Base-by-base conservation (phyloP, 805 yeast genomes). In the Jamesozyma piceae region DNA sequence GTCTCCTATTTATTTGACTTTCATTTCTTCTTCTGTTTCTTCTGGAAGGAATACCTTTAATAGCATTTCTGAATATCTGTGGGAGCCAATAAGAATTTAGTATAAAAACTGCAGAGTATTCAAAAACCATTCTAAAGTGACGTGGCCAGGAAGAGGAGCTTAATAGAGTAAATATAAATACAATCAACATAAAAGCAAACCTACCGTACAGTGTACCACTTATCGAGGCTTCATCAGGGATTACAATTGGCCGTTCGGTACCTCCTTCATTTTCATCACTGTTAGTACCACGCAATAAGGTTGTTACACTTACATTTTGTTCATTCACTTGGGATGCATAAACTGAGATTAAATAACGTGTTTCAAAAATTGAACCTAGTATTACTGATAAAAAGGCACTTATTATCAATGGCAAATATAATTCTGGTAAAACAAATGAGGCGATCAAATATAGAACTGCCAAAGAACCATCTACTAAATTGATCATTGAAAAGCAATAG, bases 11-110 rank as follows among this genome's bases (percentile, higher is more conserved):
- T 3, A 41, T 35, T 3, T 39, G 37, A 20, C 37, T 49, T 21
- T 43, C 49, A 33, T 38, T 41, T 36, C 49, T 42, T 34, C 43
- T 35, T 37, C 55, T 44, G 8, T 39, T 43, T 38, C 58, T 49
- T 47, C 60, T 51, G 19, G 54, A 39, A 9, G 61, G 57, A 5
- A 54, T 46, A 14, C 64, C 64, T 38, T 61, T 61, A 3, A 60
- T 45, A 6, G 59, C 43, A 57, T 87, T 86, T 57, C 96, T 71
- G 51, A 78, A 79, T 35, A 85, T 80, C 60, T 89, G 97, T 1
- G 97, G 96, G 14, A 84, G 50, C 96, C 96, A 88, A 51, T 75
- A 80, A 1, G 95, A 82, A 58, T 78, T 82, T 24, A 81, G 51
- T 1, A 70, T 39, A 2, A 78, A 46, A 9, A 81, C 58, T 1